These are phyloP conservation scores for Tetrahymena borealis DNA, from an alignment of 73 alveolate species.

Conservation along the genomic window DNA sequence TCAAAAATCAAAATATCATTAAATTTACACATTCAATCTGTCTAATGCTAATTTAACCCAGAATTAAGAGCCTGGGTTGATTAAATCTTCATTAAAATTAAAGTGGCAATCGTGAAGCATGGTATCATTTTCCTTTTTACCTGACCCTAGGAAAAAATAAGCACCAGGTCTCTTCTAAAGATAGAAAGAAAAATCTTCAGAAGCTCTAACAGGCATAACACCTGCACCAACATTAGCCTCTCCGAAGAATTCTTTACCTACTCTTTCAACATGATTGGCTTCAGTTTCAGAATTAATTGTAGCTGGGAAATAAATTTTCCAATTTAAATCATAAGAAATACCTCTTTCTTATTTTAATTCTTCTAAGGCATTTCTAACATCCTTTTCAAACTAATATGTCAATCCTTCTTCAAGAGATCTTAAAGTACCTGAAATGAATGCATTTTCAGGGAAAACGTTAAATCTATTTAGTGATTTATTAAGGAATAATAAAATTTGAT, in stretches of 20 bases:
- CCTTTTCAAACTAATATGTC: conserved; percentile 3
- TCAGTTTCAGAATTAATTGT: conserved; percentile 40
- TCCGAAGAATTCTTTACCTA: conserved; percentile 45
- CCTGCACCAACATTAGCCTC: conserved; percentile 23
- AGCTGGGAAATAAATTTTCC: conserved; percentile 31
- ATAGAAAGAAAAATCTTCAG: conserved; percentile 67
- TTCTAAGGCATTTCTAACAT: conserved; percentile 3
- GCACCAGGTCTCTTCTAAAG: conserved; percentile 61
- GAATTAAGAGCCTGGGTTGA: conserved; percentile 40
- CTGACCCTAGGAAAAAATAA: conserved; percentile 53
- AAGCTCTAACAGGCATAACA: conserved; percentile 54
- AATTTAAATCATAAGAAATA: not conserved
- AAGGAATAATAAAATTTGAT: no score
- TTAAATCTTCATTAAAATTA: conserved; percentile 63
- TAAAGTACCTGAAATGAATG: conserved; percentile 49
- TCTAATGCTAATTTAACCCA: conserved; percentile 35
- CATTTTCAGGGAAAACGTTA: conserved; percentile 65
- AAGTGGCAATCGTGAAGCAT: conserved; percentile 44
- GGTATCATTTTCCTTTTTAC: conserved; percentile 26
- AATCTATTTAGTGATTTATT: not conserved
- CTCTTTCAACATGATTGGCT: conserved; percentile 44
- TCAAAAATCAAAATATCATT: not conserved
- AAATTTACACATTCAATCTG: conserved; percentile 25
- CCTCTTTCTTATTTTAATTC: not conserved
- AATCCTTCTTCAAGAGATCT: conserved; percentile 48